These are phyloP conservation scores for Sporobolomyces pararoseus DNA, from an alignment of 768 basidiomycete species.

Conservation along the genomic window DNA sequence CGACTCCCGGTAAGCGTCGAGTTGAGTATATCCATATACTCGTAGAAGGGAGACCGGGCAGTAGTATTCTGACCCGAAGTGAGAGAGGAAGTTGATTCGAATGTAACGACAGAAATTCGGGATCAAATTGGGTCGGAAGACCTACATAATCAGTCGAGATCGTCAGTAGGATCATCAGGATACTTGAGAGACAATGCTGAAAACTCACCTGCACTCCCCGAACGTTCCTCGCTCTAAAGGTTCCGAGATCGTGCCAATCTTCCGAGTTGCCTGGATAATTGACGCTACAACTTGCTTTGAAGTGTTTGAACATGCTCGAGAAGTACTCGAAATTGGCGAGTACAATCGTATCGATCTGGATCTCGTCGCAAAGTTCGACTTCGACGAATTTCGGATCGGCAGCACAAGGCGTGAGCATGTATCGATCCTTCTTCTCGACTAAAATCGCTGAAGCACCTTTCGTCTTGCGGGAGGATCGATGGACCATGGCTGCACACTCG, in stretches of 20 bases:
- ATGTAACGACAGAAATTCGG: constrained; percentile 88
- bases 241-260: constrained; percentile 73
- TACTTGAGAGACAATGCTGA: background rate
- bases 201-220: constrained; percentile 78
- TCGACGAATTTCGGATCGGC: constrained; percentile 68
- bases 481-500: constrained; percentile 91
- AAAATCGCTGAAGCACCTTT: constrained; percentile 80
- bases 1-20: constrained; percentile 94
- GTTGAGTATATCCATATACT: constrained; percentile 91
- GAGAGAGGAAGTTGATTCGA: constrained; percentile 85
- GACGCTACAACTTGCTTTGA: constrained; percentile 70
- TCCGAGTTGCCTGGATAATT: constrained; percentile 60
- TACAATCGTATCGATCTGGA: constrained; percentile 91
- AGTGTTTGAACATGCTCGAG: constrained; percentile 89
- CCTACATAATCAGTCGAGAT: too few species aligned
- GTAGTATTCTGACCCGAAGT: constrained; percentile 92
- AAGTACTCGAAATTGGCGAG: constrained; percentile 98
- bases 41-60: constrained; percentile 89
- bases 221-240: constrained; percentile 73
- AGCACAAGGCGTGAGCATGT: constrained; percentile 92
- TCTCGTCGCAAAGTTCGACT: constrained; percentile 95
- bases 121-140: constrained; percentile 39
- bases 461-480: constrained; percentile 71
- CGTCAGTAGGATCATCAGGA: background rate
- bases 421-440: constrained; percentile 76